Conservation (phyloP, 805 yeast genomes). For the Metschnikowia lunata region DNA sequence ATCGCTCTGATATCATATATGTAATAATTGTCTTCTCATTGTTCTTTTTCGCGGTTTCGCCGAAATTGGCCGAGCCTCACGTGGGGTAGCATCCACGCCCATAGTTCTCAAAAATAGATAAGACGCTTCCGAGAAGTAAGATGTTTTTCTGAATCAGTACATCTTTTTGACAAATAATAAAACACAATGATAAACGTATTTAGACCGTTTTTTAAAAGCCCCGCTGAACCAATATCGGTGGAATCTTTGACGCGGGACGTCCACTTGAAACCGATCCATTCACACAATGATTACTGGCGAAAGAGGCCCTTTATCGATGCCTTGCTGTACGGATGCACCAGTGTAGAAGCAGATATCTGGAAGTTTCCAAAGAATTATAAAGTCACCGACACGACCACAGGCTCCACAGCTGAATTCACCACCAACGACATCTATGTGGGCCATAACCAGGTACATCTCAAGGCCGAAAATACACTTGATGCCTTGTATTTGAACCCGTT, state of each 20-base stretch:
- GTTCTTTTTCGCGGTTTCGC: conserved; percentile 4
- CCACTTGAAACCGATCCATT: conserved; percentile 47
- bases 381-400: conserved; percentile 25
- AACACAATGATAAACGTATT: conserved; percentile 13
- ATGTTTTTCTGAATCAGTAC: too few species aligned
- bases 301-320: conserved; percentile 56
- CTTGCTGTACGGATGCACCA: conserved; percentile 46
- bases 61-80: conserved; percentile 4
- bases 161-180: too few species aligned
- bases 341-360: conserved; percentile 71
- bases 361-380: conserved; percentile 31
- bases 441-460: conserved; percentile 49
- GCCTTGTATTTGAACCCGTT: conserved; percentile 52
- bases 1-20: too few species aligned
- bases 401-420: conserved; percentile 18
- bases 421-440: conserved; percentile 51
- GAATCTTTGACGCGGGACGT: conserved; percentile 35
- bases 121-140: too few species aligned
- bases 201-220: background rate
- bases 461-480: conserved; percentile 42
- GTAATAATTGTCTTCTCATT: too few species aligned
- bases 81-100: background rate
- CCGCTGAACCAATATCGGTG: conserved; percentile 5
- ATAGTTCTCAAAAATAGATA: too few species aligned
- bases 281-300: conserved; percentile 72